Percentiles rank a stretch among this genome's conserved stretches.
Conservation (phyloP, 2,329 filamentous ascomycete genomes). For the Aspergillus caelatus region DNA sequence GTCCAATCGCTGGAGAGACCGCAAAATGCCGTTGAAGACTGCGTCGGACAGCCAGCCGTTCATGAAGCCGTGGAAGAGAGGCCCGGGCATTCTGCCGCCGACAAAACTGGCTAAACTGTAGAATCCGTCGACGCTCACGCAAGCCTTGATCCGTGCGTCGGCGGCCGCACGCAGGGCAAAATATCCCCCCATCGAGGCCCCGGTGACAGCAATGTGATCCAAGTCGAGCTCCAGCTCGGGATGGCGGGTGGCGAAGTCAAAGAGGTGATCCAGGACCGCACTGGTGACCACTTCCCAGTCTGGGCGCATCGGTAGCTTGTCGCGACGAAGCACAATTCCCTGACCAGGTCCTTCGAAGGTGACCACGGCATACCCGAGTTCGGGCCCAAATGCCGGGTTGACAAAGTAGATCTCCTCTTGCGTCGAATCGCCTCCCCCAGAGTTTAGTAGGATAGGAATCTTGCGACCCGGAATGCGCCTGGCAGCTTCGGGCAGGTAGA, state of each 20-base stretch:
- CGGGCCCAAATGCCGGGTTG: conserved; percentile 24
- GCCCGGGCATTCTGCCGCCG: conserved; percentile 25
- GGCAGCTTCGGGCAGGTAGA: conserved; percentile 37
- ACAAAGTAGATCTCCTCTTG: conserved; percentile 49
- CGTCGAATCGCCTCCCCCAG: conserved; percentile 40
- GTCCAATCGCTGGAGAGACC: conserved; percentile 16
- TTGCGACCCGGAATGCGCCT: conserved; percentile 27
- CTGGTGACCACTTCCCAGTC: conserved; percentile 44
- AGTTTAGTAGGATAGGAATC: conserved; percentile 41
- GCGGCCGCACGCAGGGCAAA: conserved; percentile 48
- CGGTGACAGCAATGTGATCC: conserved; percentile 39
- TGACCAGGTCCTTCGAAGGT: conserved; percentile 55
- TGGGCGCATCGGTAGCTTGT: conserved; percentile 35
- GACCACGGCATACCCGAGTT: conserved; percentile 47
- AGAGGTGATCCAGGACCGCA: conserved; percentile 37
- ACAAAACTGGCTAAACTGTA: conserved; percentile 40
- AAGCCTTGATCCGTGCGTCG: conserved; percentile 50
- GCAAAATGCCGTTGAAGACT: conserved; percentile 28
- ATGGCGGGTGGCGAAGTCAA: conserved; percentile 14
- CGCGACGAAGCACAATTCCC: conserved; percentile 38
- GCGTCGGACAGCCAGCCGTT: conserved; percentile 32
- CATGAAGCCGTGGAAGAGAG: conserved; percentile 20
- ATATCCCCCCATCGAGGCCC: conserved; percentile 51
- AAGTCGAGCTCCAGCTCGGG: conserved; percentile 38
- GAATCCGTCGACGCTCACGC: conserved; percentile 42